Conservation (phyloP, 1,284 basidiomycete genomes). For the Malassezia arunalokei region DNA sequence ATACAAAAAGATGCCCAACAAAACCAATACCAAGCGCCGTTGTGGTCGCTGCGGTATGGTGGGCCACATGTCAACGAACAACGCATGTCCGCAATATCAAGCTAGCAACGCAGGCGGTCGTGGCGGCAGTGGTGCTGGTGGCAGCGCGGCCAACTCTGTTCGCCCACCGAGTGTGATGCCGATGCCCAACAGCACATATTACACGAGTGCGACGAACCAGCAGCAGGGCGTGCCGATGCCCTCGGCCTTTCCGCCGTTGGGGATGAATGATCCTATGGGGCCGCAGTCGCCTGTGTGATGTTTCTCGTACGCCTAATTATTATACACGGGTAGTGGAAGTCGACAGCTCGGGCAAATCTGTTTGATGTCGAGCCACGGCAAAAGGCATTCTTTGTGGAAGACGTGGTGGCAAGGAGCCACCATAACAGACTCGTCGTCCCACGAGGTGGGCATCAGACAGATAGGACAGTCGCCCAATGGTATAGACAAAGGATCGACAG, state of each 20-base stretch:
- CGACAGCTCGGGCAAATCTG: slow-evolving; percentile 19
- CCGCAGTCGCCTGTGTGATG: background rate
- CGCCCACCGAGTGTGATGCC: slow-evolving; percentile 18
- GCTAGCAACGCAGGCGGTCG: slow-evolving; percentile 22
- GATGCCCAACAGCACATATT: slow-evolving; percentile 19
- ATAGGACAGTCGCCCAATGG: slow-evolving; percentile 38
- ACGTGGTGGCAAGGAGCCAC: slow-evolving; percentile 17
- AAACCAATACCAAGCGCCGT: slow-evolving; percentile 40
- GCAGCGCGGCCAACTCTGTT: slow-evolving; percentile 1
- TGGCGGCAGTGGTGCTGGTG: slow-evolving; percentile 18
- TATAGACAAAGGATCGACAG: background rate
- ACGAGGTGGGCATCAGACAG: slow-evolving; percentile 33
- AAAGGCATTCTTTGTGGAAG: slow-evolving; percentile 15
- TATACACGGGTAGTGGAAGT: slow-evolving; percentile 11
- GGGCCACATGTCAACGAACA: slow-evolving; percentile 46
- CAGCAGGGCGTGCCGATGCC: slow-evolving; percentile 1
- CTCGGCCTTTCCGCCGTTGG: slow-evolving; percentile 3
- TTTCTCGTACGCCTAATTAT: background rate
- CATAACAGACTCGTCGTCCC: slow-evolving; percentile 9
- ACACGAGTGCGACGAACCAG: slow-evolving; percentile 15
- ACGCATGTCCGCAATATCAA: slow-evolving; percentile 39
- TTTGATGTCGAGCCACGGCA: slow-evolving; percentile 18
- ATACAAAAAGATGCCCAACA: slow-evolving; percentile 41
- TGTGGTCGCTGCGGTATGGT: slow-evolving; percentile 44
- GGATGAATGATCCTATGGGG: slow-evolving; percentile 7